A percentile compares a stretch with the other conserved stretches of the same genome.
These are phyloP conservation scores for Lipomyces chichibuensis DNA, from an alignment of 805 yeast genomes.

Conservation along the genomic window DNA sequence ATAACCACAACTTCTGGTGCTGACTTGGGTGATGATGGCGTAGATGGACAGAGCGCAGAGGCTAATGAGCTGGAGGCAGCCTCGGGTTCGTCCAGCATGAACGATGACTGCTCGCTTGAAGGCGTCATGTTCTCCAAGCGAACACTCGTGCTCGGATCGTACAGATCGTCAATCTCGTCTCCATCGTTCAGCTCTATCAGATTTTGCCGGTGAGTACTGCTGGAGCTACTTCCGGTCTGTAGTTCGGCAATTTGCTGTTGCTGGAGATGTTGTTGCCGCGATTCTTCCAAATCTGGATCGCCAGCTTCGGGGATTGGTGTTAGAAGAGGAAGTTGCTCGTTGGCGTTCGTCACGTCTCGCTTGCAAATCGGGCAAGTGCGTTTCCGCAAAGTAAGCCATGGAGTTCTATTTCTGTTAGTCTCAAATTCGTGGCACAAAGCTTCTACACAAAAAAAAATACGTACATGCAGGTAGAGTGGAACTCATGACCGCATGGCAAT, in stretches of 20 bases:
- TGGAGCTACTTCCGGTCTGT: conserved; percentile 4
- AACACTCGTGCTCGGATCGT: conserved; percentile 9
- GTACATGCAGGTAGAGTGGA: conserved; percentile 57
- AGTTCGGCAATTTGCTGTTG: conserved; percentile 14
- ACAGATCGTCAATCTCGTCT: conserved; percentile 8
- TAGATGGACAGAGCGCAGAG: neutral
- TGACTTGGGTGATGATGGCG: neutral
- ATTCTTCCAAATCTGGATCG: conserved; percentile 27
- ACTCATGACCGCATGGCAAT: conserved; percentile 64
- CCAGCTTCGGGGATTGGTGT: conserved; percentile 7
- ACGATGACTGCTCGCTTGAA: neutral
- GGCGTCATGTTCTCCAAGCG: conserved; percentile 6
- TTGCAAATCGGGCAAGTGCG: conserved; percentile 65
- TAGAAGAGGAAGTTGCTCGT: conserved; percentile 3
- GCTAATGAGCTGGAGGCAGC: neutral
- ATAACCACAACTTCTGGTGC: neutral
- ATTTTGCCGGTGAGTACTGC: conserved; percentile 9
- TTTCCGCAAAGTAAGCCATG: conserved; percentile 61
- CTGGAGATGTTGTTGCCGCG: conserved; percentile 31
- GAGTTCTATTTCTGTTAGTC: conserved; percentile 41
- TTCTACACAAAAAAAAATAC: neutral
- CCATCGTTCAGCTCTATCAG: conserved; percentile 20
- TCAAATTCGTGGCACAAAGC: neutral
- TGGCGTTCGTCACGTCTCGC: conserved; percentile 43
- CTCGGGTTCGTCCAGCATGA: neutral